Percentiles rank a stretch among this genome's conserved stretches.
Evolutionary conservation across 2,329 filamentous ascomycete genomes (phyloP).

Genomic region (Elsinoe fawcettii): DNA sequence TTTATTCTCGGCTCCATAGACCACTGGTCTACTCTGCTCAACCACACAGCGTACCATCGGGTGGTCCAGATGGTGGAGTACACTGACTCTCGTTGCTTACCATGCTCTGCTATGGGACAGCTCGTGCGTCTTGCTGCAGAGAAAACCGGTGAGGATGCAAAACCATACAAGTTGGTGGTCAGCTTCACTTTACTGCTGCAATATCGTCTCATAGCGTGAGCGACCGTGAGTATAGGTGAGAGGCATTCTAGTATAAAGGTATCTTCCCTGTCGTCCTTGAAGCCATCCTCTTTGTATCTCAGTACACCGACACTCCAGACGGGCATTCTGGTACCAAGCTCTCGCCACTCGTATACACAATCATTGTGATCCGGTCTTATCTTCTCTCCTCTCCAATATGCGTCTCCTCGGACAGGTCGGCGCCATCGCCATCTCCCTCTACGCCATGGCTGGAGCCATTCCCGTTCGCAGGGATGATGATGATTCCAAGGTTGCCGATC

Average conservation of each 20-base stretch:
- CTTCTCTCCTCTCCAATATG: not conserved
- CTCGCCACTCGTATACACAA: not conserved
- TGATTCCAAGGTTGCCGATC: not conserved
- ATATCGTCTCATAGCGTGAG: not conserved
- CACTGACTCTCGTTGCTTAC: not conserved
- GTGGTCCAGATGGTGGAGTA: not conserved
- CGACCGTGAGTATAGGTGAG: not conserved
- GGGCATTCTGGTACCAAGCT: not conserved
- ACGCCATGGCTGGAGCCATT: not conserved
- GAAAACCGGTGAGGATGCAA: not conserved
- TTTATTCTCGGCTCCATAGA: not conserved
- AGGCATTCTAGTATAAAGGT: not conserved
- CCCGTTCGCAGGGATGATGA: not conserved
- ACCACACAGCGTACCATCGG: not conserved
- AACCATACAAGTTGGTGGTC: not conserved
- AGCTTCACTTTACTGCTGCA: not conserved
- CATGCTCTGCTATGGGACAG: not conserved
- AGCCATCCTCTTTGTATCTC: not conserved
- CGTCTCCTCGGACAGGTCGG: not conserved
- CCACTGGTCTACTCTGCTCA: not conserved
- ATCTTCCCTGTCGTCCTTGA: not conserved
- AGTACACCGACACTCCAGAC: not conserved
- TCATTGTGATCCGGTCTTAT: not conserved
- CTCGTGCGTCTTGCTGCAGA: not conserved
- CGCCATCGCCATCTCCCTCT: not conserved